These are phyloP conservation scores for Podaxis carcinomalis DNA, from an alignment of 768 basidiomycete genomes.

Conservation along the genomic window DNA sequence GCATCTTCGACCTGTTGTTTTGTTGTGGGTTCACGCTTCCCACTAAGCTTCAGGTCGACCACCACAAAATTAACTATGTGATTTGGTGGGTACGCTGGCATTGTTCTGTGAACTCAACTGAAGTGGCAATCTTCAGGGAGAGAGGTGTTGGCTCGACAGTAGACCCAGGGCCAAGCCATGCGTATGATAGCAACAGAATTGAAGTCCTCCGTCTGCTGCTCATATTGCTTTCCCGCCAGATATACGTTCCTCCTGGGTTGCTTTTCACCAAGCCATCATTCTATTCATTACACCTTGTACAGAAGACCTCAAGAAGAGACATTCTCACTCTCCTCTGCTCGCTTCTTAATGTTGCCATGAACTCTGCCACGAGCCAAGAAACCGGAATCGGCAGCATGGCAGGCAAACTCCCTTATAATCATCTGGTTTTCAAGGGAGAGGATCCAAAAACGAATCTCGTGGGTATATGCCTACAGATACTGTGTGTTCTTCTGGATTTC, in stretches of 20 bases:
- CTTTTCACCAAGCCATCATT: constrained; percentile 71
- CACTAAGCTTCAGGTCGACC: constrained; percentile 67
- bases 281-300: constrained; percentile 75
- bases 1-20: constrained; percentile 83
- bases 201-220: constrained; percentile 89
- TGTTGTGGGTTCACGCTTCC: constrained; percentile 94
- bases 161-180: constrained; percentile 59
- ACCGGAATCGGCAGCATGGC: constrained; percentile 65
- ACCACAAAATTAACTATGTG: constrained; percentile 79
- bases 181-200: constrained; percentile 75
- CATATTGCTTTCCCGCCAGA: constrained; percentile 85
- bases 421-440: constrained; percentile 87
- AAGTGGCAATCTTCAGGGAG: constrained; percentile 56
- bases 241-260: constrained; percentile 71
- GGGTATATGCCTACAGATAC: constrained; percentile 68
- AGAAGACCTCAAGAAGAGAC: constrained; percentile 70
- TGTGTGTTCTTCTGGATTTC: constrained; percentile 76
- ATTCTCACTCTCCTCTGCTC: constrained; percentile 94
- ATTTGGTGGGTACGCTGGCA: constrained; percentile 67
- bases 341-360: constrained; percentile 85
- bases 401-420: constrained; percentile 83
- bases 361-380: constrained; percentile 47
- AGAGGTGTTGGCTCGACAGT: constrained; percentile 89
- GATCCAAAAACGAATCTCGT: constrained; percentile 73
- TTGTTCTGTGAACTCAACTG: not conserved